A percentile compares a stretch with the other conserved stretches of the same genome.
Evolutionary conservation across 306 rosid species (phyloP).

Genomic region (Dryas drummondii): DNA sequence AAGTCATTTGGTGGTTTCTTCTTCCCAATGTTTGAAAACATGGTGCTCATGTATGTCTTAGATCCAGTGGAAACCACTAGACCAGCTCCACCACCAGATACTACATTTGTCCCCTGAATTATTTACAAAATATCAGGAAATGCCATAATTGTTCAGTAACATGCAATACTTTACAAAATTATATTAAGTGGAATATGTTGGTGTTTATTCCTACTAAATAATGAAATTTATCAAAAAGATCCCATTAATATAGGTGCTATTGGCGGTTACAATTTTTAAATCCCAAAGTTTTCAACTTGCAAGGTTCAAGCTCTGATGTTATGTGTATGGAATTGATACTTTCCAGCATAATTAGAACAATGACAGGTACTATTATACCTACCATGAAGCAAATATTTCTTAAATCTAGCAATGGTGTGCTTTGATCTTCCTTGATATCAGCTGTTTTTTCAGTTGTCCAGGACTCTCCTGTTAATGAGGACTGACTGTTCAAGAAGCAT

Average conservation of each 20-base stretch:
- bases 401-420: constrained; percentile 68
- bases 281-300: neutral
- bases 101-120: constrained; percentile 80
- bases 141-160: neutral
- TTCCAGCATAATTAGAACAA: constrained; percentile 6
- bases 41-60: constrained; percentile 80
- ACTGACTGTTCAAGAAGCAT: constrained; percentile 67
- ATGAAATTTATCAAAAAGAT: neutral
- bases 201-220: neutral
- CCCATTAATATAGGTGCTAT: neutral
- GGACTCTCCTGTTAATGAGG: constrained; percentile 88
- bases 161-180: neutral
- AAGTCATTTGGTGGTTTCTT: constrained; percentile 69
- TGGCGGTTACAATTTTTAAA: neutral
- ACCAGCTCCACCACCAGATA: constrained; percentile 77
- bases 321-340: neutral
- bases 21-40: constrained; percentile 74
- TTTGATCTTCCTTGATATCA: constrained; percentile 54
- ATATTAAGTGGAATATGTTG: neutral
- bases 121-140: neutral
- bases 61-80: constrained; percentile 80
- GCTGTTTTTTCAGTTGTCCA: constrained; percentile 62
- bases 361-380: constrained; percentile 20
- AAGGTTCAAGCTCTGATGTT: neutral
- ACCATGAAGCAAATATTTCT: constrained; percentile 87